These are phyloP conservation scores for Colletotrichum viniferum DNA, from an alignment of 2,329 filamentous ascomycete species.

Conservation along the genomic window DNA sequence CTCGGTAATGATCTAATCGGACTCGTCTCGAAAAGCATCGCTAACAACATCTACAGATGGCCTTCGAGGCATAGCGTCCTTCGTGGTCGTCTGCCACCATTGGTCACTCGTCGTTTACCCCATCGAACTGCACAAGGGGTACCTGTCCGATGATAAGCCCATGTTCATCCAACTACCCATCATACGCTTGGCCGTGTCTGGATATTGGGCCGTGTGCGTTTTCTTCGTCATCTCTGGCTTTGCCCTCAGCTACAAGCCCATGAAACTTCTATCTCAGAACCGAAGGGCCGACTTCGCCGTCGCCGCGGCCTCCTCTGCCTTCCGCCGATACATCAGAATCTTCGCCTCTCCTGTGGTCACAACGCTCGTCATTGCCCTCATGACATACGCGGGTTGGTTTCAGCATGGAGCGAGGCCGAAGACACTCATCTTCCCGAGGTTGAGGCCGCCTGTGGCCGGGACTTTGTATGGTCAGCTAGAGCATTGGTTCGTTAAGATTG, in stretches of 20 bases:
- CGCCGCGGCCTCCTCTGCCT: conserved; percentile 53
- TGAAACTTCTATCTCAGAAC: conserved; percentile 48
- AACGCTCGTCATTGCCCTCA: conserved; percentile 49
- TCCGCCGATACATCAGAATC: conserved; percentile 55
- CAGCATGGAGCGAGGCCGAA: not conserved
- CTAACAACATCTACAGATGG: conserved; percentile 48
- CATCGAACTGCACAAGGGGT: not conserved
- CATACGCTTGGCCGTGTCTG: conserved; percentile 56
- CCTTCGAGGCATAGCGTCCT: conserved; percentile 68
- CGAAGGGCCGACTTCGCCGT: conserved; percentile 41
- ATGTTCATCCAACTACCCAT: conserved; percentile 57
- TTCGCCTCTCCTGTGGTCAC: conserved; percentile 56
- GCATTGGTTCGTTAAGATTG: conserved; percentile 52
- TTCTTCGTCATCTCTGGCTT: conserved; percentile 70
- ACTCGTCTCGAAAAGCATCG: not conserved
- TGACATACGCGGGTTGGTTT: conserved; percentile 46
- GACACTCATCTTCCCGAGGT: not conserved
- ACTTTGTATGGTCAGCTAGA: conserved; percentile 42
- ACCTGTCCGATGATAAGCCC: conserved; percentile 40
- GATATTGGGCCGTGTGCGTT: conserved; percentile 60
- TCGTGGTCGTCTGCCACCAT: conserved; percentile 69
- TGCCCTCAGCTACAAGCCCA: conserved; percentile 57
- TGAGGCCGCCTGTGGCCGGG: conserved; percentile 10
- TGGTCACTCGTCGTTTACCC: conserved; percentile 23
- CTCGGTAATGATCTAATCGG: not conserved